Evolutionary conservation across 768 basidiomycete genomes (phyloP).

Genomic region (Lactifluus piperatus): DNA sequence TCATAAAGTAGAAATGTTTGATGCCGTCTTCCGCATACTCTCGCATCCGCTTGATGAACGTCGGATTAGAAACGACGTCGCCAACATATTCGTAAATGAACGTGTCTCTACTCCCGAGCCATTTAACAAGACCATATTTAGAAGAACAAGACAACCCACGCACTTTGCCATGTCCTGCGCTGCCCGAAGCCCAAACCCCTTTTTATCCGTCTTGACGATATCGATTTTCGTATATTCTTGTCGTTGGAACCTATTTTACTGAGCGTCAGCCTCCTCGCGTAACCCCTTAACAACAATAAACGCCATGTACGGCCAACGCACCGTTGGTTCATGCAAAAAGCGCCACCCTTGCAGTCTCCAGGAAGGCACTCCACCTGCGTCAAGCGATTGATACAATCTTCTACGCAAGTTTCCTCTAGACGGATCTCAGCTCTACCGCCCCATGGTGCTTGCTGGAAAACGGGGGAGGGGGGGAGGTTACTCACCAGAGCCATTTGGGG

Average conservation of each 20-base stretch:
- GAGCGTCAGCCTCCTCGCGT: neutral
- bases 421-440: constrained; percentile 36
- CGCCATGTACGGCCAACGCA: constrained; percentile 31
- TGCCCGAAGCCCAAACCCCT: constrained; percentile 89
- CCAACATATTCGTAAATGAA: constrained; percentile 99
- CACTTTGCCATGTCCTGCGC: constrained; percentile 57
- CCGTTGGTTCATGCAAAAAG: constrained; percentile 90
- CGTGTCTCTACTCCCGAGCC: constrained; percentile 47
- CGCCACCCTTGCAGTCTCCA: constrained; percentile 77
- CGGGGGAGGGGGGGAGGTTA: constrained; percentile 10
- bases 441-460: too few species aligned
- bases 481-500: constrained; percentile 69
- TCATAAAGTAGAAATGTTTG: constrained; percentile 98
- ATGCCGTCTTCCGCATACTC: constrained; percentile 91
- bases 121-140: too few species aligned
- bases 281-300: neutral
- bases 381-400: constrained; percentile 93
- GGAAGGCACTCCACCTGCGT: constrained; percentile 95
- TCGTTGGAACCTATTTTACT: constrained; percentile 76
- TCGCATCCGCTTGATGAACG: constrained; percentile 90
- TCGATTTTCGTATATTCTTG: constrained; percentile 80
- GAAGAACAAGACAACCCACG: constrained; percentile 24
- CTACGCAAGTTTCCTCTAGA: constrained; percentile 70
- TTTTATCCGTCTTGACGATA: constrained; percentile 90
- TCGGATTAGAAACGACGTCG: constrained; percentile 81